These are phyloP conservation scores for Podospora anserina DNA, from an alignment of 495 filamentous ascomycete genomes.

Conservation along the genomic window DNA sequence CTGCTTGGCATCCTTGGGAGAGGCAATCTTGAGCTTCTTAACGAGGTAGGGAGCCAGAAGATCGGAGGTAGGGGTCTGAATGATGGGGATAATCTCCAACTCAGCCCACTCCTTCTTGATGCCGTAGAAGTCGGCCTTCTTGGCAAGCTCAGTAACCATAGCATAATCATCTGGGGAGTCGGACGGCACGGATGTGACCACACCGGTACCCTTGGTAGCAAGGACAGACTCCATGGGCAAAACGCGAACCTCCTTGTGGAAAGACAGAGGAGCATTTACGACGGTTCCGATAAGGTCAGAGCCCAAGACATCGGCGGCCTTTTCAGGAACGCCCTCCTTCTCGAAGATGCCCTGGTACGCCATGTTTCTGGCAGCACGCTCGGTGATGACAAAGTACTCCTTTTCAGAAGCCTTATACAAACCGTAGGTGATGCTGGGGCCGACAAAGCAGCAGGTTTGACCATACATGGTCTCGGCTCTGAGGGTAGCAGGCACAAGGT, in stretches of 20 bases:
- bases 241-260: slow-evolving; percentile 79
- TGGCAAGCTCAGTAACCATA: slow-evolving; percentile 79
- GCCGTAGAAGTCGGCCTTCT: slow-evolving; percentile 96
- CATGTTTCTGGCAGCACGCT: slow-evolving; percentile 92
- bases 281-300: slow-evolving; percentile 81
- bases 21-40: slow-evolving; percentile 92
- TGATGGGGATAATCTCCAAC: slow-evolving; percentile 81
- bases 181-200: slow-evolving; percentile 91
- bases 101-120: slow-evolving; percentile 98
- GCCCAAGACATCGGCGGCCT: slow-evolving; percentile 67
- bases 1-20: slow-evolving; percentile 87
- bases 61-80: slow-evolving; percentile 85
- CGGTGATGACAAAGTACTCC: slow-evolving; percentile 81
- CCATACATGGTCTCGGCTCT: slow-evolving; percentile 98
- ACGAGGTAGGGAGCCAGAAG: slow-evolving; percentile 78
- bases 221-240: slow-evolving; percentile 94
- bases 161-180: slow-evolving; percentile 96
- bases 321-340: slow-evolving; percentile 67
- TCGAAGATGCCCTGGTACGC: slow-evolving; percentile 87
- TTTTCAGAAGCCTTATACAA: slow-evolving; percentile 79
- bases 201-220: slow-evolving; percentile 89
- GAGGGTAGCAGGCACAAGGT: slow-evolving; percentile 86
- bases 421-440: slow-evolving; percentile 69
- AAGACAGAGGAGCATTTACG: slow-evolving; percentile 84
- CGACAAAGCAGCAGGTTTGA: slow-evolving; percentile 93